These are phyloP conservation scores for Candida maltosa DNA, from an alignment of 805 yeast species.

Conservation along the genomic window DNA sequence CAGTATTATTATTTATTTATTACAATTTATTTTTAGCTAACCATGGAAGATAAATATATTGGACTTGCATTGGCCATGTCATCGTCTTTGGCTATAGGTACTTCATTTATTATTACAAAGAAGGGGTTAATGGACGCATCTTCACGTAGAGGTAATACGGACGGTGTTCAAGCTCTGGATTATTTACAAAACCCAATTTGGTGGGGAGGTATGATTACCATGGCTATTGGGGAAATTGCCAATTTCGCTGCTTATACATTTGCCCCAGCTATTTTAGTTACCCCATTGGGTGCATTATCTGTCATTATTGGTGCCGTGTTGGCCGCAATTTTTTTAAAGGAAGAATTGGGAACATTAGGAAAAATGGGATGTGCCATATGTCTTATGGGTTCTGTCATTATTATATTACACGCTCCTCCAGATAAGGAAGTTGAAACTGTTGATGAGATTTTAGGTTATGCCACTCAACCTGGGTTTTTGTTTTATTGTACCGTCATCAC, in stretches of 20 bases:
- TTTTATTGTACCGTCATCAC: constrained; percentile 62
- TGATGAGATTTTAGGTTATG: constrained; percentile 80
- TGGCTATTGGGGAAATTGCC: constrained; percentile 91
- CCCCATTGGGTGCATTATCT: constrained; percentile 87
- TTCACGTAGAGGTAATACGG: constrained; percentile 52
- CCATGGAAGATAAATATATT: constrained; percentile 78
- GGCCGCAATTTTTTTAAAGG: constrained; percentile 81
- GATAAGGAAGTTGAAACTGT: constrained; percentile 86
- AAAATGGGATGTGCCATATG: constrained; percentile 93
- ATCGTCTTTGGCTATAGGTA: constrained; percentile 85
- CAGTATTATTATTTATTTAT: not conserved
- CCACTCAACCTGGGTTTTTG: constrained; percentile 73
- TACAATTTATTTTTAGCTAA: not conserved
- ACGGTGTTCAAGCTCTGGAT: constrained; percentile 65
- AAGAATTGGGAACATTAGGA: constrained; percentile 83
- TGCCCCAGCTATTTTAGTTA: constrained; percentile 90
- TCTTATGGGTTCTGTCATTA: constrained; percentile 80
- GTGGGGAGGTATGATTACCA: constrained; percentile 90
- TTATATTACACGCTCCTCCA: constrained; percentile 90
- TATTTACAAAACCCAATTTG: constrained; percentile 83
- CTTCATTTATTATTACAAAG: constrained; percentile 85
- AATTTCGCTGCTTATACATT: constrained; percentile 93
- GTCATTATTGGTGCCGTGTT: constrained; percentile 90
- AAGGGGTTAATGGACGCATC: constrained; percentile 77
- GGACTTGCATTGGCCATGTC: constrained; percentile 86